A percentile compares a stretch with the other conserved stretches of the same genome.
Evolutionary conservation across 768 basidiomycete genomes (phyloP).

Genomic region (Agrocybe pediades): DNA sequence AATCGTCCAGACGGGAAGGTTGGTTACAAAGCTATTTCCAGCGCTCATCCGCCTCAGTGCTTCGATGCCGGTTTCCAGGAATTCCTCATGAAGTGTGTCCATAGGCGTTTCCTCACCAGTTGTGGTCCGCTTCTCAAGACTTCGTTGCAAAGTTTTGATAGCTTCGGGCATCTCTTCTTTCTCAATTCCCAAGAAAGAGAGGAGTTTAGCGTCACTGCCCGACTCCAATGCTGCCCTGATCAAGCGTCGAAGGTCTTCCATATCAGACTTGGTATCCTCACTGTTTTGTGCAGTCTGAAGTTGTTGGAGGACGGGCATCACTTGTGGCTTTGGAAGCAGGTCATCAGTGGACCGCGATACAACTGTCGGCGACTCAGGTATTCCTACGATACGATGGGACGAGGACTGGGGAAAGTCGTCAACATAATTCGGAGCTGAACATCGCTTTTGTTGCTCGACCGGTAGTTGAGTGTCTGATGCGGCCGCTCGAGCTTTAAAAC

Average conservation of each 20-base stretch:
- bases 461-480: not conserved
- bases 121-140: conserved; percentile 42
- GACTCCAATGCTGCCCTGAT: conserved; percentile 55
- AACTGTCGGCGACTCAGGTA: conserved; percentile 14
- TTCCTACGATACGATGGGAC: conserved; percentile 10
- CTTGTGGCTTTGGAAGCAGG: conserved; percentile 13
- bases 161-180: conserved; percentile 73
- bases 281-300: conserved; percentile 24
- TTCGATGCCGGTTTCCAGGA: conserved; percentile 69
- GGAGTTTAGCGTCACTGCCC: conserved; percentile 59
- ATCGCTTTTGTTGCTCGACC: conserved; percentile 10
- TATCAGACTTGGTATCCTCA: conserved; percentile 51
- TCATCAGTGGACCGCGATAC: conserved; percentile 18
- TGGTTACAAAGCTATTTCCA: conserved; percentile 27
- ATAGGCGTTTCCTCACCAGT: conserved; percentile 12
- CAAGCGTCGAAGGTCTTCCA: conserved; percentile 51
- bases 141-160: conserved; percentile 72
- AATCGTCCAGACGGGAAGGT: conserved; percentile 72
- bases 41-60: conserved; percentile 61
- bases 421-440: conserved; percentile 17
- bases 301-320: conserved; percentile 26
- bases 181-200: conserved; percentile 56
- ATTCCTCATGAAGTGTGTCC: conserved; percentile 62
- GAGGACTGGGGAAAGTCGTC: conserved; percentile 18
- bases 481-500: not conserved